A percentile compares a stretch with the other conserved stretches of the same genome.
phyloP scores from a whole-genome alignment of 108 stramenopile genomes.

The Bacterosira constricta region DNA sequence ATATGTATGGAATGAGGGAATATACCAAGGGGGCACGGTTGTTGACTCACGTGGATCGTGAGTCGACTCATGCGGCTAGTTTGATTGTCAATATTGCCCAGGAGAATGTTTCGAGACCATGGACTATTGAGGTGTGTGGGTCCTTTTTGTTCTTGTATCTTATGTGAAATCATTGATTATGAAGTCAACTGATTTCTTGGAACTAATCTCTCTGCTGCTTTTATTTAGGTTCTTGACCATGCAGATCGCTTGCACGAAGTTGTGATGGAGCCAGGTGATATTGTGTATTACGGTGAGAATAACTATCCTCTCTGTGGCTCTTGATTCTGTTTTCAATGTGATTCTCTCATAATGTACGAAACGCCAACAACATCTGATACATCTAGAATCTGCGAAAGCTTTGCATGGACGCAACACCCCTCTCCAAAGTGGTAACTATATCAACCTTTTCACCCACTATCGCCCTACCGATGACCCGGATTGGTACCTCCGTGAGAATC shows the following conservation, averaged over 20 bases:
- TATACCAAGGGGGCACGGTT: slow-evolving; percentile 86
- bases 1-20: slow-evolving; percentile 88
- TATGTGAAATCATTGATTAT: background rate
- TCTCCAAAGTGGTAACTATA: slow-evolving; percentile 66
- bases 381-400: slow-evolving; percentile 74
- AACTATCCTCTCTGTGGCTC: background rate
- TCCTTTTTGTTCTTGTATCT: background rate
- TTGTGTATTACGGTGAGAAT: slow-evolving; percentile 68
- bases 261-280: slow-evolving; percentile 79
- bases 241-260: slow-evolving; percentile 67
- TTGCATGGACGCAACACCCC: slow-evolving; percentile 83
- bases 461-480: slow-evolving; percentile 60
- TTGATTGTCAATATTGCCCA: slow-evolving; percentile 93
- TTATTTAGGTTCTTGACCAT: slow-evolving; percentile 57
- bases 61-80: slow-evolving; percentile 81
- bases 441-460: slow-evolving; percentile 91
- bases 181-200: background rate
- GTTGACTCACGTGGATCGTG: slow-evolving; percentile 87
- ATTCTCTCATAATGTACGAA: background rate
- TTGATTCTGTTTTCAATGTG: background rate
- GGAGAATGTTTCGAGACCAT: slow-evolving; percentile 67
- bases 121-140: slow-evolving; percentile 67
- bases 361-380: background rate
- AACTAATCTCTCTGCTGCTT: background rate
- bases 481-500: slow-evolving; percentile 56